Evolutionary conservation across 345 rosid species (phyloP), one percentile per base, ranked within the genome.

Genomic region (Pistacia integerrima): DNA sequence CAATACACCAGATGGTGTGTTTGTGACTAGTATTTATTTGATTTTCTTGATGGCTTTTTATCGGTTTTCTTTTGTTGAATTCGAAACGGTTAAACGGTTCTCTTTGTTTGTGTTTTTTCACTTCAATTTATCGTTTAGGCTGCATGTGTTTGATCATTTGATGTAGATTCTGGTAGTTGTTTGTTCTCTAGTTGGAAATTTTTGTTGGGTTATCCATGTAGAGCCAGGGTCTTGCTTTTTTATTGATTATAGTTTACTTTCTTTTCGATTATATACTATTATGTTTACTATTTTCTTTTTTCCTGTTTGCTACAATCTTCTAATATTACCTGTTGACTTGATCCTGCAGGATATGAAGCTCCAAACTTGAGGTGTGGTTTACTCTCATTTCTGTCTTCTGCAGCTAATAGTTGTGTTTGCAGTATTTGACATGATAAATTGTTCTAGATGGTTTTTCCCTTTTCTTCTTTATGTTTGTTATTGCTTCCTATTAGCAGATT

Each of bases 261-360:
- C 28, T 3, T 14, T 6, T 11, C 12, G 38, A n/a, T 60, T 35
- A 20, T 20, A 36, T 14, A 16, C 14, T 1, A n/a, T n/a, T 18
- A 38, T n/a, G 7, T 28, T 51, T 44, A 12, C n/a, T 56, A 36
- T 30, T 41, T 41, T 41, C 46, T 4, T 41, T 41, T 41, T 41
- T 41, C 46, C 4, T 56, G 49, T 35, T 59, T n/a, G 28, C 66
- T 49, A 5, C 30, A 1, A 18, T 76, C n/a, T 64, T 54, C 69
- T 82, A 12, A 87, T 74, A 66, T 60, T 65, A 13, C 4, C 67
- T 70, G 44, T 25, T 67, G 46, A 57, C 13, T 36, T 62, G 41
- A 8, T 68, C 52, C n/a, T 80, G 84, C 94, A 94, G 97, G 97
- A 71, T 94, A 76, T 78, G 94, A 89, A 81, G 88, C 97, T 82